Conservation (phyloP, 345 rosid species). For the Salix brachista region DNA sequence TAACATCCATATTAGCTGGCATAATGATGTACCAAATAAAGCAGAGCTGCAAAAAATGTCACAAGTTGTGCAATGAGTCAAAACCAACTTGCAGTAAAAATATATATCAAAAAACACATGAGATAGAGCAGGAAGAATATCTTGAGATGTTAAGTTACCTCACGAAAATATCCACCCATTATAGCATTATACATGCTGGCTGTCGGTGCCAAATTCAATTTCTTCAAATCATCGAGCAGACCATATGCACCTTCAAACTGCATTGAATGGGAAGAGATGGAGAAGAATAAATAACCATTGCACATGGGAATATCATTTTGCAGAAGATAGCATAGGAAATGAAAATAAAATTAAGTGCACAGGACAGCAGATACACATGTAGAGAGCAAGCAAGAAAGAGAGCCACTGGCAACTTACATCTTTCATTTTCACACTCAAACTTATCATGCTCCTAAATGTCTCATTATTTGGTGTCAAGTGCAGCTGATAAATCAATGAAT, state of each 20-base stretch:
- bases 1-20: not conserved
- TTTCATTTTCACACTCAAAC: slow-evolving; percentile 58
- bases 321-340: slow-evolving; percentile 3
- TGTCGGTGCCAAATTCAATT: slow-evolving; percentile 51
- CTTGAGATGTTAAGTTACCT: slow-evolving; percentile 39
- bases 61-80: not conserved
- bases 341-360: not conserved
- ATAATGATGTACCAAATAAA: not conserved
- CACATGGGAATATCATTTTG: not conserved
- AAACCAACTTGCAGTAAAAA: not conserved
- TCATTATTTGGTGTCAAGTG: slow-evolving; percentile 60
- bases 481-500: slow-evolving; percentile 46
- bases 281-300: not conserved
- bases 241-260: slow-evolving; percentile 77
- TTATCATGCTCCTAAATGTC: slow-evolving; percentile 68
- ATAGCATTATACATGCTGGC: slow-evolving; percentile 69
- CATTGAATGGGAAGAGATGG: slow-evolving; percentile 6
- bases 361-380: not conserved
- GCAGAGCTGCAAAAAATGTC: not conserved
- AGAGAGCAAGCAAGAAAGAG: slow-evolving; percentile 1
- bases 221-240: slow-evolving; percentile 58
- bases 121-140: slow-evolving; percentile 2
- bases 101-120: not conserved
- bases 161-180: slow-evolving; percentile 71
- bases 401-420: slow-evolving; percentile 50